phyloP scores from a whole-genome alignment of 2,329 filamentous ascomycete genomes.

The Neonectria neomacrospora region DNA sequence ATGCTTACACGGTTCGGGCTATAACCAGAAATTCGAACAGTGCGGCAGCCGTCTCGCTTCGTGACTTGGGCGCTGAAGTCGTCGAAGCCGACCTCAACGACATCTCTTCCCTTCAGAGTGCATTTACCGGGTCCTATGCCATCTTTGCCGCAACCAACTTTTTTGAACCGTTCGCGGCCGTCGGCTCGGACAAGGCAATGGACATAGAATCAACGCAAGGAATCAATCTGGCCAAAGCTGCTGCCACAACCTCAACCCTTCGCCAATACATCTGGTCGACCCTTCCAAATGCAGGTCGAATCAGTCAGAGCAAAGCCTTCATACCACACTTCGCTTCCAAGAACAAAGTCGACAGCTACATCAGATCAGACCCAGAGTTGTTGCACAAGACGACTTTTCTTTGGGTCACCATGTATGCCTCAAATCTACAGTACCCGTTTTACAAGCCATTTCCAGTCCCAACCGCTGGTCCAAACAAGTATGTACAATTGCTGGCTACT shows the following conservation, averaged over 20 bases:
- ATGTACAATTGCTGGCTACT: slow-evolving; percentile 46
- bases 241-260: slow-evolving; percentile 49
- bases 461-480: slow-evolving; percentile 28
- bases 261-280: slow-evolving; percentile 60
- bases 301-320: slow-evolving; percentile 47
- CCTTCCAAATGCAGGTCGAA: slow-evolving; percentile 49
- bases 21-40: slow-evolving; percentile 51
- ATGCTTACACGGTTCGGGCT: slow-evolving; percentile 50
- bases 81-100: slow-evolving; percentile 46
- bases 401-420: slow-evolving; percentile 50
- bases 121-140: slow-evolving; percentile 49
- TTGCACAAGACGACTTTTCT: slow-evolving; percentile 54
- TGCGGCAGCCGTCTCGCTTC: slow-evolving; percentile 45
- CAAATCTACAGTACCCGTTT: slow-evolving; percentile 44
- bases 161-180: slow-evolving; percentile 49
- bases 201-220: slow-evolving; percentile 53
- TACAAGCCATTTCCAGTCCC: slow-evolving; percentile 26
- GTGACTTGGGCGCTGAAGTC: slow-evolving; percentile 49
- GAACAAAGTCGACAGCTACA: slow-evolving; percentile 52
- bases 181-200: slow-evolving; percentile 47
- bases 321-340: slow-evolving; percentile 58
- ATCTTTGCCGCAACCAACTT: slow-evolving; percentile 48
- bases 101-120: slow-evolving; percentile 45
- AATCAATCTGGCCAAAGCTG: slow-evolving; percentile 56
- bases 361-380: slow-evolving; percentile 49